Evolutionary conservation across 116 monocot species (phyloP).

Genomic region (Trichopus zeylanicus): DNA sequence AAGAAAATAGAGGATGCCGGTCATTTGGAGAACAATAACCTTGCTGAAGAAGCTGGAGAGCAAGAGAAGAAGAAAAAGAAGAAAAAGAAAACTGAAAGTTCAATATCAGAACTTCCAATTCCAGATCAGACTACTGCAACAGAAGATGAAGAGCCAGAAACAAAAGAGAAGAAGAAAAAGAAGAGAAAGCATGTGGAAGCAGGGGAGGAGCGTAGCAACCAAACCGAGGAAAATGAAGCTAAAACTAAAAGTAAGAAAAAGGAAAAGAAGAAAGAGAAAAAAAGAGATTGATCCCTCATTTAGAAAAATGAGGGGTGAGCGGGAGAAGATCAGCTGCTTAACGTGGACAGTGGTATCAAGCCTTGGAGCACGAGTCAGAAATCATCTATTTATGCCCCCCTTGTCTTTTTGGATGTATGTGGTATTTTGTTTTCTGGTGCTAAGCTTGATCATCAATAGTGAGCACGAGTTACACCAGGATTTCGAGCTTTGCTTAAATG

Average conservation of each 20-base stretch:
- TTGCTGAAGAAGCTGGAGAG: not conserved
- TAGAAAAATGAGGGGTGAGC: not conserved
- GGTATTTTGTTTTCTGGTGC: too few species aligned
- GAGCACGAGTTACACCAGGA: too few species aligned
- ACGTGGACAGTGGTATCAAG: too few species aligned
- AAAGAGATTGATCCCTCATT: not conserved
- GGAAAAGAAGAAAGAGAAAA: slow-evolving; percentile 27
- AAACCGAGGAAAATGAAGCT: slow-evolving; percentile 12
- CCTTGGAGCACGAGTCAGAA: too few species aligned
- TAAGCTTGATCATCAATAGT: too few species aligned
- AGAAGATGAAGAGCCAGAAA: not conserved
- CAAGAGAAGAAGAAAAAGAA: slow-evolving; percentile 23
- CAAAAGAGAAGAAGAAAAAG: slow-evolving; percentile 28
- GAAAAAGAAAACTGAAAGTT: slow-evolving; percentile 12
- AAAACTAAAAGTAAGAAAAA: slow-evolving; percentile 16
- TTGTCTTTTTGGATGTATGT: too few species aligned
- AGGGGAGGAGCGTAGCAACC: slow-evolving; percentile 3
- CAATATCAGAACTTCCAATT: not conserved
- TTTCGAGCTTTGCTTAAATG: too few species aligned
- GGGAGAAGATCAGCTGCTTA: not conserved
- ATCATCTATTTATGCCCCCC: too few species aligned
- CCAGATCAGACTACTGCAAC: not conserved
- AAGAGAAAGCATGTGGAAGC: slow-evolving; percentile 24
- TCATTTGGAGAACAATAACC: not conserved
- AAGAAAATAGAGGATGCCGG: slow-evolving; percentile 22